Evolutionary conservation across 176 grass and related monocot genomes (phyloP), one percentile per base, ranked within the genome.

Genomic region (Echinochloa phyllopogon): DNA sequence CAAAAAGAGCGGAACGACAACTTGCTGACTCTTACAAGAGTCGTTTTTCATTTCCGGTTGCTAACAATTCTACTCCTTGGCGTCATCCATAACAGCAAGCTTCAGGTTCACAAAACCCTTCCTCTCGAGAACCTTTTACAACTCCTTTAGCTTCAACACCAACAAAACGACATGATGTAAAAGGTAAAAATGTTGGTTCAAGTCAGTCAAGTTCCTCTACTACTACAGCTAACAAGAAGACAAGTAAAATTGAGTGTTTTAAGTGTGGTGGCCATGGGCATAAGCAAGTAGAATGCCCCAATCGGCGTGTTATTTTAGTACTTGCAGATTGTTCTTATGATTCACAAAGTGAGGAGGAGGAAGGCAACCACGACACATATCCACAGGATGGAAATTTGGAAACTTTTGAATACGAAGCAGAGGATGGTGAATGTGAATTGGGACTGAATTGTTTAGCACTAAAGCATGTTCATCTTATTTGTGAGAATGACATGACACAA

Each of bases 231-330:
- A 24, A 27, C 1, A 60, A 23, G 57, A 58, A 58, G 21, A 61
- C 59, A 12, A 61, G 59, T 61, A 69, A n/a, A 12, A 43, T 72
- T 49, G 12, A 72, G 2, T 72, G 42, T 72, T 72, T 72, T 49
- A 72, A 72, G n/a, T 72, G 69, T 49, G 69, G 69, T 72, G 69
- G 43, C 24, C 69, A 72, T 49, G 69, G 43, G 1, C 69, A 72
- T 49, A 72, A 72, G n/a, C 43, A 49, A 49, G 69, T n/a, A 3
- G n/a, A 72, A 16, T 72, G 69, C 5, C 69, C 69, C 5, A 72
- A 70, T 9, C 10, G n/a, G 0, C 12, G 12, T 76, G 5, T 7
- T 7, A 76, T 7, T 40, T 0, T 39, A 0, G 1, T 11, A 2
- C 73, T 57, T 39, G 33, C 50, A 3, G 51, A 56, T 56, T 36